These are phyloP conservation scores for Epichloe glyceriae DNA, from an alignment of 2,329 filamentous ascomycete genomes.

Conservation along the genomic window DNA sequence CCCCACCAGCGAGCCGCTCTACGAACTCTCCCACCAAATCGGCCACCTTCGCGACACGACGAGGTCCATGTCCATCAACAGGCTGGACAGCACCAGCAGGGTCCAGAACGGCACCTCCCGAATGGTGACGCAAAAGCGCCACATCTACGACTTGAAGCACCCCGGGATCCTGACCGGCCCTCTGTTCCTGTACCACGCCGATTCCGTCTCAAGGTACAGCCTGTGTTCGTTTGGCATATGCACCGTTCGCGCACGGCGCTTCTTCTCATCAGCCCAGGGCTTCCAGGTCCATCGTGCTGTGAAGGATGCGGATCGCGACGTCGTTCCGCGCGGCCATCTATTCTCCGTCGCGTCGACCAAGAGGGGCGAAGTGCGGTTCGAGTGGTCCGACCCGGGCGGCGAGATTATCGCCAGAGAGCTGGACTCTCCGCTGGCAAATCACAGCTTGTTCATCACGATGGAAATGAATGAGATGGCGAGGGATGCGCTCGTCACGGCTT, in stretches of 20 bases:
- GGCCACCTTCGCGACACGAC: conserved; percentile 20
- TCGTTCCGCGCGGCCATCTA: conserved; percentile 12
- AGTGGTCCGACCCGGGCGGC: conserved; percentile 19
- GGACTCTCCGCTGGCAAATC: conserved; percentile 13
- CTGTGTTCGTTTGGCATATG: conserved; percentile 18
- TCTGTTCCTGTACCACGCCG: conserved; percentile 20
- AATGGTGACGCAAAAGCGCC: conserved; percentile 16
- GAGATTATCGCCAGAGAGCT: conserved; percentile 21
- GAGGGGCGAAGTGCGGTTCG: conserved; percentile 15
- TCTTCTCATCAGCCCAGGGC: conserved; percentile 12
- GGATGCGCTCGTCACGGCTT: conserved; percentile 23
- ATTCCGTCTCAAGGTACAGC: conserved; percentile 17
- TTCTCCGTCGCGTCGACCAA: conserved; percentile 17
- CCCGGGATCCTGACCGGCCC: conserved; percentile 14
- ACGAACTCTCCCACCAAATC: conserved; percentile 24
- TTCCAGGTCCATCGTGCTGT: conserved; percentile 19
- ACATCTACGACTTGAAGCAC: conserved; percentile 23
- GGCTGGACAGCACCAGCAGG: conserved; percentile 18
- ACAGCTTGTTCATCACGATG: conserved; percentile 18
- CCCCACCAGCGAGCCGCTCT: conserved; percentile 16
- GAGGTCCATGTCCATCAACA: conserved; percentile 17
- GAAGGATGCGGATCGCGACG: conserved; percentile 12
- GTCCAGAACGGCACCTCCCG: conserved; percentile 8
- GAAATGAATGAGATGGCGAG: conserved; percentile 16
- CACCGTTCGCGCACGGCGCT: conserved; percentile 11